Conservation (phyloP, 2,329 filamentous ascomycete species). For the Peltaster fructicola region DNA sequence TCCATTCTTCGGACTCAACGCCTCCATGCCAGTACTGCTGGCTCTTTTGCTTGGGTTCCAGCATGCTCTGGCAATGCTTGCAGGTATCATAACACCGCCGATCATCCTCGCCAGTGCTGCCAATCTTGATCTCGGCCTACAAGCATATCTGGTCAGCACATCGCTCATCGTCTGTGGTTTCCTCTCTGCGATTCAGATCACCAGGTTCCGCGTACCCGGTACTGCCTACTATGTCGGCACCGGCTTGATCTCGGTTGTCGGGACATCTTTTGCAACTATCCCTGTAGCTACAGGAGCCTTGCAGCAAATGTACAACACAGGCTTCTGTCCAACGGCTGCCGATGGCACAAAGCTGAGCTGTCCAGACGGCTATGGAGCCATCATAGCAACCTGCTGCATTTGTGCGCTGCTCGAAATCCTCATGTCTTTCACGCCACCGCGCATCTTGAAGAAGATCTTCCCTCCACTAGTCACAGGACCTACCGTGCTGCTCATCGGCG, state of each 20-base stretch:
- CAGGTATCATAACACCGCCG: constrained; percentile 56
- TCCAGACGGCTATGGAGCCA: constrained; percentile 56
- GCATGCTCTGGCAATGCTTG: constrained; percentile 57
- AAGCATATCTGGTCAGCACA: constrained; percentile 65
- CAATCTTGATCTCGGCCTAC: constrained; percentile 41
- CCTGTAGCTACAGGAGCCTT: constrained; percentile 56
- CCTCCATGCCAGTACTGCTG: constrained; percentile 57
- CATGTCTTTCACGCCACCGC: constrained; percentile 57
- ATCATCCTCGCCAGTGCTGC: constrained; percentile 52
- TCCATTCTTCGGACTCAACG: constrained; percentile 72
- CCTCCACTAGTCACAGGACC: constrained; percentile 59
- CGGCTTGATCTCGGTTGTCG: constrained; percentile 62
- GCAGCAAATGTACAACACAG: constrained; percentile 59
- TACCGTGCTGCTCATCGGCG: constrained; percentile 53
- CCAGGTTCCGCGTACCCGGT: constrained; percentile 52
- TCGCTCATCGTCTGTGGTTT: constrained; percentile 64
- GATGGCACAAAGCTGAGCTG: constrained; percentile 54
- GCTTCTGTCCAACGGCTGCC: constrained; percentile 42
- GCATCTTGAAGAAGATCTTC: constrained; percentile 52
- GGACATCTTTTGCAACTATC: constrained; percentile 62
- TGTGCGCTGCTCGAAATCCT: constrained; percentile 46
- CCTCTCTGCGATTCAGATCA: constrained; percentile 60
- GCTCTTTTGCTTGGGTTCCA: constrained; percentile 62
- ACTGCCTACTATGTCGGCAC: constrained; percentile 64
- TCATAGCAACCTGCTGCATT: constrained; percentile 45